Conservation (phyloP, 495 filamentous ascomycete genomes). For the Talaromyces nanjingensis region DNA sequence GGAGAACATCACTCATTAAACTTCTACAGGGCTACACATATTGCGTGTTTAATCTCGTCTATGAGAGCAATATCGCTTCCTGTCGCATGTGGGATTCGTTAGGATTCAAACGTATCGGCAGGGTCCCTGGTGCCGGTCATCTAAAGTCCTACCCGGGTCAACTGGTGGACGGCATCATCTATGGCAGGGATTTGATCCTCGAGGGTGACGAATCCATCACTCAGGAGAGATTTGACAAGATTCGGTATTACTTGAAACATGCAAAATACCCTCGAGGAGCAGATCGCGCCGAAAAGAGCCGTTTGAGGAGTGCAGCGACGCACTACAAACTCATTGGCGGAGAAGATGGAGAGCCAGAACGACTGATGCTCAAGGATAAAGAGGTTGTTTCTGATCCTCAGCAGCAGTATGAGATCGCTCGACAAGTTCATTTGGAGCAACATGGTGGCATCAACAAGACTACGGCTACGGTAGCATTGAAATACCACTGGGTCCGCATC, state of each 20-base stretch:
- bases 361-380: conserved; percentile 94
- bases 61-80: conserved; percentile 94
- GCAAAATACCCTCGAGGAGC: conserved; percentile 89
- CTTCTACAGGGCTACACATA: conserved; percentile 73
- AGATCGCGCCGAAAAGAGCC: conserved; percentile 92
- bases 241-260: conserved; percentile 92
- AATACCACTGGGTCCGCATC: conserved; percentile 97
- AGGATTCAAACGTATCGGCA: conserved; percentile 96
- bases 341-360: conserved; percentile 52
- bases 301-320: conserved; percentile 84
- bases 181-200: conserved; percentile 75
- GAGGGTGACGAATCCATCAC: conserved; percentile 82
- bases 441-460: conserved; percentile 98
- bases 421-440: conserved; percentile 61
- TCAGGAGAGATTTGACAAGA: conserved; percentile 98
- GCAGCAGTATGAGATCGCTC: conserved; percentile 85
- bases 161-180: conserved; percentile 92
- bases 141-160: conserved; percentile 74
- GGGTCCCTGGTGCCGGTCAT: conserved; percentile 80
- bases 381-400: conserved; percentile 91
- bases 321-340: conserved; percentile 75
- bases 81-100: conserved; percentile 94
- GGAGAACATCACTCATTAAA: not conserved
- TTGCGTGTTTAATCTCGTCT: conserved; percentile 96
- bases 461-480: conserved; percentile 86